Percentiles rank a stretch among this genome's conserved stretches.
Evolutionary conservation across 306 rosid genomes (phyloP).

Genomic region (Vachellia collinsii): DNA sequence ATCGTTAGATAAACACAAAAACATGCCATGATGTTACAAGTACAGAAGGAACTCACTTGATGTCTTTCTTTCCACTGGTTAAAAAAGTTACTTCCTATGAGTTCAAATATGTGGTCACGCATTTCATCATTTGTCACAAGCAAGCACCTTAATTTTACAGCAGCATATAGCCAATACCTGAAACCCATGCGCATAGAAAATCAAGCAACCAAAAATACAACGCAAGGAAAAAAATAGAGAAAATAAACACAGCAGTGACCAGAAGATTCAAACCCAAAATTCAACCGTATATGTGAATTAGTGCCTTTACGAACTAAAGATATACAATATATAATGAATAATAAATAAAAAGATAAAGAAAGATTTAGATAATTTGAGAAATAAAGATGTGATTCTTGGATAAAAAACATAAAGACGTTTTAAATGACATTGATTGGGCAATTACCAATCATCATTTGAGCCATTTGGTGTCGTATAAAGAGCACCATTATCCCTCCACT

Average conservation of each 20-base stretch:
- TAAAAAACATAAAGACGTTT: background rate
- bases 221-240: background rate
- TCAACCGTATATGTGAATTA: conserved; percentile 9
- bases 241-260: background rate
- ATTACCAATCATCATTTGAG: conserved; percentile 95
- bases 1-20: conserved; percentile 1
- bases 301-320: conserved; percentile 13
- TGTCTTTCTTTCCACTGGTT: conserved; percentile 94
- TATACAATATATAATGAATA: background rate
- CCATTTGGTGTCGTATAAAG: conserved; percentile 87
- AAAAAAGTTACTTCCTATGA: conserved; percentile 77
- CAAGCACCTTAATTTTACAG: conserved; percentile 81
- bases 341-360: background rate
- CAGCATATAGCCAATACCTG: conserved; percentile 93
- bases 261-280: conserved; percentile 33
- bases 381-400: conserved; percentile 4
- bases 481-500: conserved; percentile 73
- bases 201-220: background rate
- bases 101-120: conserved; percentile 95
- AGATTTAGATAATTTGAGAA: conserved; percentile 25
- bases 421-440: conserved; percentile 15
- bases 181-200: conserved; percentile 23
- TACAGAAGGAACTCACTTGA: conserved; percentile 58
- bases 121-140: conserved; percentile 93
- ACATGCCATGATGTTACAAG: background rate